These are phyloP conservation scores for Neonectria punicea DNA, from an alignment of 2,329 filamentous ascomycete genomes.

Conservation along the genomic window DNA sequence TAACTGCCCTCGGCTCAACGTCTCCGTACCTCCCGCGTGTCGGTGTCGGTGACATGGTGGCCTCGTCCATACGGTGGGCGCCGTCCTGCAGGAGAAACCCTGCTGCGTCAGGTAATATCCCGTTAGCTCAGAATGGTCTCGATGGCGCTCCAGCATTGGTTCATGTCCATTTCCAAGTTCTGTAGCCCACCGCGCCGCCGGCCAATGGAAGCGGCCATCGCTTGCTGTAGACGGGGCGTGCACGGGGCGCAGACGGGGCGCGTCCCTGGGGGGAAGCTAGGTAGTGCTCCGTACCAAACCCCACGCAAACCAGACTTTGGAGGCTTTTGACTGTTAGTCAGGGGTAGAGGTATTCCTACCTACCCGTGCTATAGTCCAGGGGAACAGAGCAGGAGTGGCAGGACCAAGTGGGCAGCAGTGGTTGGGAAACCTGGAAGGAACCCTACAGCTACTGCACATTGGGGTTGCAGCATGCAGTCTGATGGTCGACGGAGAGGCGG, in stretches of 20 bases:
- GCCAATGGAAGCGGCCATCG: slow-evolving; percentile 14
- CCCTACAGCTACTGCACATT: slow-evolving; percentile 8
- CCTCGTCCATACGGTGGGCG: slow-evolving; percentile 23
- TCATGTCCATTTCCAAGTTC: slow-evolving; percentile 29
- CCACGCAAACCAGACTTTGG: not conserved
- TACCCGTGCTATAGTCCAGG: not conserved
- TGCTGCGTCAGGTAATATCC: slow-evolving; percentile 47
- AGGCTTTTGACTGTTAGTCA: slow-evolving; percentile 31
- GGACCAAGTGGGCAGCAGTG: slow-evolving; percentile 11
- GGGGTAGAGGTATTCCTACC: slow-evolving; percentile 15
- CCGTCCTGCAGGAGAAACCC: slow-evolving; percentile 45
- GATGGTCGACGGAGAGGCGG: slow-evolving; percentile 28
- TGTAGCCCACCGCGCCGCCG: slow-evolving; percentile 34
- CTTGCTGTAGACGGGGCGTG: slow-evolving; percentile 8
- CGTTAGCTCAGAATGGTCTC: slow-evolving; percentile 43
- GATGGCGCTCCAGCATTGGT: slow-evolving; percentile 44
- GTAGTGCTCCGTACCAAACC: slow-evolving; percentile 2
- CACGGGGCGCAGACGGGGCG: slow-evolving; percentile 1
- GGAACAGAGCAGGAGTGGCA: slow-evolving; percentile 2
- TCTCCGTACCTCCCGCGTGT: slow-evolving; percentile 20
- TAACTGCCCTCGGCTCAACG: slow-evolving; percentile 6
- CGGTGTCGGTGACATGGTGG: slow-evolving; percentile 19
- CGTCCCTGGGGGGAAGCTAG: slow-evolving; percentile 13
- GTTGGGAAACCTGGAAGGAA: slow-evolving; percentile 5
- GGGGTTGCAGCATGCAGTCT: slow-evolving; percentile 14